These are phyloP conservation scores for Amylocarpus encephaloides DNA, from an alignment of 2,329 filamentous ascomycete species.

Conservation along the genomic window DNA sequence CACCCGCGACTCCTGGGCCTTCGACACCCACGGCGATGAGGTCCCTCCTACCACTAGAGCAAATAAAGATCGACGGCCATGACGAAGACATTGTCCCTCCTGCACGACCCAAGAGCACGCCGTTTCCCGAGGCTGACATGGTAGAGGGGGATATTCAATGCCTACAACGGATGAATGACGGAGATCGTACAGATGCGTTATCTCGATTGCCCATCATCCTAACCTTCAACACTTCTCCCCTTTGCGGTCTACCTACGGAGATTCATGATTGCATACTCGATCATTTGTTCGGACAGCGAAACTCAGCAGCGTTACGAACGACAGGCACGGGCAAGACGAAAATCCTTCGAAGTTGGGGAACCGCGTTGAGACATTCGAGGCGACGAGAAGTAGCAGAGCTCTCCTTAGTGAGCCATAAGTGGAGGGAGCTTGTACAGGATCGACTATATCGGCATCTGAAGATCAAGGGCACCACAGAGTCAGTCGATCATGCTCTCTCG, in stretches of 20 bases:
- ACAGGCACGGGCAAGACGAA: conserved; percentile 45
- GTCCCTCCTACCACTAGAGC: conserved; percentile 17
- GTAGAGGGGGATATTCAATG: conserved; percentile 25
- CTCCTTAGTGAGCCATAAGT: conserved; percentile 55
- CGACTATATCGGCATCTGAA: conserved; percentile 71
- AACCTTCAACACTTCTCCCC: conserved; percentile 13
- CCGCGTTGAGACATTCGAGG: conserved; percentile 59
- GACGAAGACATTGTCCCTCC: conserved; percentile 26
- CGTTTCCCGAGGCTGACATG: conserved; percentile 29
- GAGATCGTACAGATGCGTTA: conserved; percentile 11
- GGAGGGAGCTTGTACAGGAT: conserved; percentile 63
- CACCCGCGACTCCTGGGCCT: conserved; percentile 29
- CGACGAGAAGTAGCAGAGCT: conserved; percentile 61
- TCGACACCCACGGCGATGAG: conserved; percentile 28
- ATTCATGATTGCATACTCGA: conserved; percentile 69
- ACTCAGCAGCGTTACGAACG: conserved; percentile 54
- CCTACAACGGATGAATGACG: conserved; percentile 12
- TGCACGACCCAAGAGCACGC: conserved; percentile 29
- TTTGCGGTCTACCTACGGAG: conserved; percentile 53
- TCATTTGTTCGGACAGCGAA: conserved; percentile 62
- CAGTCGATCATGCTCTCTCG: conserved; percentile 49
- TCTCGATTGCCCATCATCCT: conserved; percentile 1
- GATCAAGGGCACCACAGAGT: conserved; percentile 63
- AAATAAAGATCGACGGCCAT: conserved; percentile 21
- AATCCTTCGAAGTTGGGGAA: conserved; percentile 55